Conservation (phyloP, 805 yeast genomes). For the Yarrowia porcina region DNA sequence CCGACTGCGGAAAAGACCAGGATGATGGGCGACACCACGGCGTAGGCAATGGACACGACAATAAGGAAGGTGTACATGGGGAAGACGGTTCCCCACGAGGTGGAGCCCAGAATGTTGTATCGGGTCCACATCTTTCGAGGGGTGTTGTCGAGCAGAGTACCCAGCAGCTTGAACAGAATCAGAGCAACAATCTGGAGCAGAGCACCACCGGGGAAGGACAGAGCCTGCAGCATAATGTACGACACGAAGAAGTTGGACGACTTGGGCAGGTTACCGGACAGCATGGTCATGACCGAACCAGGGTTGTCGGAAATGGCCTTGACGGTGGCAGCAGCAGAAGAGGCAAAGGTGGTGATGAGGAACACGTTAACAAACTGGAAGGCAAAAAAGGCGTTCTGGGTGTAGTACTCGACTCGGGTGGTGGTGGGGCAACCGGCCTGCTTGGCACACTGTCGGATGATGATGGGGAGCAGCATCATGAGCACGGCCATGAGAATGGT, state of each 20-base stretch:
- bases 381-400: constrained; percentile 85
- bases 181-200: constrained; percentile 73
- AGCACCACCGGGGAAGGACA: constrained; percentile 71
- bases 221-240: constrained; percentile 77
- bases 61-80: constrained; percentile 74
- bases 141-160: constrained; percentile 71
- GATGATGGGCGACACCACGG: constrained; percentile 84
- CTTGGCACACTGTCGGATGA: constrained; percentile 73
- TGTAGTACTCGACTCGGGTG: constrained; percentile 72
- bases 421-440: constrained; percentile 66
- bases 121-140: constrained; percentile 92
- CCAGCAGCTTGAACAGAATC: constrained; percentile 66
- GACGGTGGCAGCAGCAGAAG: constrained; percentile 75
- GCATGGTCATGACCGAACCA: constrained; percentile 61
- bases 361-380: constrained; percentile 90
- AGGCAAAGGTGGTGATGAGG: constrained; percentile 75
- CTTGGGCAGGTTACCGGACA: constrained; percentile 77
- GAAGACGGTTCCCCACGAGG: constrained; percentile 78
- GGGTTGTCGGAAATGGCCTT: constrained; percentile 74
- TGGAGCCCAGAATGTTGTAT: constrained; percentile 57
- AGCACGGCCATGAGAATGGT: constrained; percentile 73
- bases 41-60: constrained; percentile 68
- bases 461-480: constrained; percentile 83
- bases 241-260: constrained; percentile 88
- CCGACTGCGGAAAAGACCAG: constrained; percentile 69